Base-by-base conservation (phyloP, 2,329 filamentous ascomycete species). In the Lecanicillium sp. region DNA sequence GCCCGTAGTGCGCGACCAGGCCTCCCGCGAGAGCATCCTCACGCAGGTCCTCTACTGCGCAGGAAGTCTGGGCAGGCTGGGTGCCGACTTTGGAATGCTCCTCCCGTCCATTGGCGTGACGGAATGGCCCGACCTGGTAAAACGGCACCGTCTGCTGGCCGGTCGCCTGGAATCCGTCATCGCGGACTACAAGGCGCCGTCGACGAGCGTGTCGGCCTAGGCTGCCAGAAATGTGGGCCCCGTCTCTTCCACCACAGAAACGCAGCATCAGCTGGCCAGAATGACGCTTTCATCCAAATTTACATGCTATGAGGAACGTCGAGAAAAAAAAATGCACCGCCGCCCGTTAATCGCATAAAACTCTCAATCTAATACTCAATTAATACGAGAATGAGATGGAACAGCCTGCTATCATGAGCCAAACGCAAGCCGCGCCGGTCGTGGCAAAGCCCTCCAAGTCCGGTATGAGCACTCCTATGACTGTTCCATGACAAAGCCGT, bases 31-130 rank as follows among this genome's bases (percentile, higher is more conserved):
- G 62, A 95, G 89, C 60, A 75, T 97, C 47, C 69, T 96, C 30
- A 97, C 90, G 0, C 91, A 97, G 63, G 87, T 96, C 0, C 70
- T 97, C 8, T 97, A 96, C 66, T 95, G 90, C 58, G 90, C 91
- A 1, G 87, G 89, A 38, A 96, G 90, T 67, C 70, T 98, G 41
- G 91, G 91, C 1, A 78, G 93, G 39, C 70, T 97, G 0, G 93
- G 93, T 2, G 90, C 88, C 1, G 93, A 98, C 64, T 98, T 98
- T 66, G 86, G 90, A 48, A 79, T 95, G 71, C 79, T 96, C 55
- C 75, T 97, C 50, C 88, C 90, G 8, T 58, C 56, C 10, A 55
- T 62, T 27, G 74, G 73, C 1, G 73, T 78, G 42, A 70, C 77
- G 52, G 83, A 95, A 66, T 96, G 90, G 90, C 86, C 90, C 30